Percentiles rank a stretch among this genome's conserved stretches.
phyloP scores from a whole-genome alignment of 2,329 filamentous ascomycete species.

The Talaromyces sp. region DNA sequence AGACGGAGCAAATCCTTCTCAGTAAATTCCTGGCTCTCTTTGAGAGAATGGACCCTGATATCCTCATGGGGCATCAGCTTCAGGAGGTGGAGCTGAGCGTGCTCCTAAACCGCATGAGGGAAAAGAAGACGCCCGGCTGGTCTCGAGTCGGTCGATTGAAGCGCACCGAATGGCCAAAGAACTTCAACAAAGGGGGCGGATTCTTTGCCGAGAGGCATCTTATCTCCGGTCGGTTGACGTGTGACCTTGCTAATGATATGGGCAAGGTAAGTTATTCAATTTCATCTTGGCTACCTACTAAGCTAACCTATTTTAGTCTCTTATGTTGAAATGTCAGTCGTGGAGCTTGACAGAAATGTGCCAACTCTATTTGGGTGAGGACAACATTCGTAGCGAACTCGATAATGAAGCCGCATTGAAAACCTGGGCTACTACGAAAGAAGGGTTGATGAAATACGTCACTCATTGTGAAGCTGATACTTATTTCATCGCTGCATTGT shows the following conservation, averaged over 20 bases:
- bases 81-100: constrained; percentile 96
- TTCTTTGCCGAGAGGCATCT: constrained; percentile 92
- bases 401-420: constrained; percentile 85
- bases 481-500: constrained; percentile 89
- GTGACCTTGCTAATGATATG: constrained; percentile 91
- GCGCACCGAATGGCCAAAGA: constrained; percentile 78
- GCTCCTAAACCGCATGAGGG: constrained; percentile 76
- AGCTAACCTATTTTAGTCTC: constrained; percentile 51
- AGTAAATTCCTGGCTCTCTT: constrained; percentile 86
- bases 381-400: constrained; percentile 71
- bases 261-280: constrained; percentile 58
- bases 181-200: constrained; percentile 77
- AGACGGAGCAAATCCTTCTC: constrained; percentile 77
- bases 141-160: constrained; percentile 85
- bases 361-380: constrained; percentile 73
- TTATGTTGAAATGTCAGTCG: constrained; percentile 95
- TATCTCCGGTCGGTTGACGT: constrained; percentile 81
- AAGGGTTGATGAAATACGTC: constrained; percentile 88
- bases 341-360: constrained; percentile 99
- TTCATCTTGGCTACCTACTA: background rate
- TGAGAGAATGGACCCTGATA: constrained; percentile 84
- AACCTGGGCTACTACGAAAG: constrained; percentile 77
- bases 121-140: constrained; percentile 91
- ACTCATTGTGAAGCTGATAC: constrained; percentile 93
- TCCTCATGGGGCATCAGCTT: constrained; percentile 89